These are phyloP conservation scores for Eugenia klotzschiana DNA, from an alignment of 441 rosid genomes.

Conservation along the genomic window DNA sequence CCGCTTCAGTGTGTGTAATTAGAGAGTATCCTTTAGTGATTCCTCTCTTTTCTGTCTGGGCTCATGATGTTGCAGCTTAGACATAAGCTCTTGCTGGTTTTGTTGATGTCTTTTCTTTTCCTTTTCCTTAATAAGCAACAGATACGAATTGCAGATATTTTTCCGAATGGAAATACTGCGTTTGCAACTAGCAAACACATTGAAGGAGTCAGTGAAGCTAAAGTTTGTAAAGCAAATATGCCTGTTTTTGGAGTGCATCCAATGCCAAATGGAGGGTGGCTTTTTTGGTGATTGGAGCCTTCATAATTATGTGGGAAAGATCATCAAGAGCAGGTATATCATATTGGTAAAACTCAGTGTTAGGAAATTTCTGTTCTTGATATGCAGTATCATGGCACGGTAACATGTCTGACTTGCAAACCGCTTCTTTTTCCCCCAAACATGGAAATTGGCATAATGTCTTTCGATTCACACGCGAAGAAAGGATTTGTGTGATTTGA, in stretches of 20 bases:
- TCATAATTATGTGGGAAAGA: conserved; percentile 57
- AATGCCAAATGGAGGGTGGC: conserved; percentile 68
- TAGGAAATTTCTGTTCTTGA: background rate
- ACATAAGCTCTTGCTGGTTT: background rate
- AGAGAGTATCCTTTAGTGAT: conserved; percentile 64
- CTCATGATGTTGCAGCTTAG: background rate
- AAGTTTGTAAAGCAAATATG: conserved; percentile 77
- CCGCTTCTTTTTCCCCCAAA: background rate
- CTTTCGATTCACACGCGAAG: background rate
- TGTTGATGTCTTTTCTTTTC: background rate
- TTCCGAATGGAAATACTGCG: conserved; percentile 88
- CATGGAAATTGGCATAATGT: background rate
- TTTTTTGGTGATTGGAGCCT: conserved; percentile 94
- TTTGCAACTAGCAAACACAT: conserved; percentile 38
- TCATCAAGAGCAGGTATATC: conserved; percentile 46
- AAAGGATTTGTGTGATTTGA: background rate
- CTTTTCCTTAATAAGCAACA: conserved; percentile 44
- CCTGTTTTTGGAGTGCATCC: conserved; percentile 55
- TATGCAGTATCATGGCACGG: background rate
- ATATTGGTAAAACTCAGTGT: background rate
- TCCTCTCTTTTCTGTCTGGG: background rate
- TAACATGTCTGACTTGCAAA: background rate
- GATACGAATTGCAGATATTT: conserved; percentile 81
- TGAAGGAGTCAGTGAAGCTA: conserved; percentile 36
- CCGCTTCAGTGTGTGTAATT: conserved; percentile 23